Evolutionary conservation across 306 rosid genomes (phyloP).

Genomic region (Cucumis melo): DNA sequence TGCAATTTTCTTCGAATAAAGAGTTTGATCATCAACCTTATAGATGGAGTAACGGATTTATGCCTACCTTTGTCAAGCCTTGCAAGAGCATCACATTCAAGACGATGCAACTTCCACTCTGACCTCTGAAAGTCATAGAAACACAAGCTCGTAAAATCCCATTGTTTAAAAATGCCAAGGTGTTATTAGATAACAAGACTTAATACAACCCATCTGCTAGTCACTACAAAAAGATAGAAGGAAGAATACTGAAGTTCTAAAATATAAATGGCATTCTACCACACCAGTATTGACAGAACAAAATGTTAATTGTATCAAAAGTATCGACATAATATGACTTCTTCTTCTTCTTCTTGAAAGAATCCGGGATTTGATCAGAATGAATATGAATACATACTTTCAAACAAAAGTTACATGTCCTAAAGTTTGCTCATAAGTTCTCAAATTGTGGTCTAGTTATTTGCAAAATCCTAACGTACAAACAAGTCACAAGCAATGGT

Average conservation of each 20-base stretch:
- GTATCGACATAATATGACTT: not conserved
- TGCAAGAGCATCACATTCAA: slow-evolving; percentile 68
- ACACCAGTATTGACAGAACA: not conserved
- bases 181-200: not conserved
- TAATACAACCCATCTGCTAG: not conserved
- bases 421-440: not conserved
- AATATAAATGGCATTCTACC: not conserved
- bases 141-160: not conserved
- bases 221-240: not conserved
- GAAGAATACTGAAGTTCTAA: not conserved
- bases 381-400: not conserved
- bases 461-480: not conserved
- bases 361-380: not conserved
- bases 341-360: not conserved
- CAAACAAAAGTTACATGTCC: not conserved
- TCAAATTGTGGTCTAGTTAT: not conserved
- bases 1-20: slow-evolving; percentile 55
- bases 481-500: not conserved
- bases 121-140: slow-evolving; percentile 35
- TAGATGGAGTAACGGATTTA: slow-evolving; percentile 66
- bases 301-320: not conserved
- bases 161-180: not conserved
- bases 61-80: slow-evolving; percentile 44
- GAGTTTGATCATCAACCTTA: slow-evolving; percentile 73
- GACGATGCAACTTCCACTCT: slow-evolving; percentile 86